A percentile compares a stretch with the other conserved stretches of the same genome.
These are phyloP conservation scores for Dryadomyces sulphureus DNA, from an alignment of 2,329 filamentous ascomycete species.

Conservation along the genomic window DNA sequence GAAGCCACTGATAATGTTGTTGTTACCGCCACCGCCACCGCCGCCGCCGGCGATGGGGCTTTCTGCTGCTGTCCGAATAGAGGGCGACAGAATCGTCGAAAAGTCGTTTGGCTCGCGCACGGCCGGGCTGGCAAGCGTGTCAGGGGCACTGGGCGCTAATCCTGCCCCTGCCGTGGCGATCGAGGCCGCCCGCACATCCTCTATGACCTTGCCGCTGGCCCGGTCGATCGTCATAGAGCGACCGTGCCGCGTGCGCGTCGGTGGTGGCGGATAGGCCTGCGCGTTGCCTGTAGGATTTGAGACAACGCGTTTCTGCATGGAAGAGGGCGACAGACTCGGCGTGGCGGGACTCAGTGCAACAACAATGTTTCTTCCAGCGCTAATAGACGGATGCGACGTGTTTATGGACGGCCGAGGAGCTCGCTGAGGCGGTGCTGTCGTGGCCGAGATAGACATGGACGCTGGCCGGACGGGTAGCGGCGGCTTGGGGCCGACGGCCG, in stretches of 20 bases:
- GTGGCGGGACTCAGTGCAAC: neutral
- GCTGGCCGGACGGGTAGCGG: conserved; percentile 34
- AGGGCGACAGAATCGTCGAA: neutral
- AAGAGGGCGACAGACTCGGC: neutral
- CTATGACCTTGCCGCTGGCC: conserved; percentile 21
- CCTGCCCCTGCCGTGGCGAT: neutral
- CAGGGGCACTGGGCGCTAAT: neutral
- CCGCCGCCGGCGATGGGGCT: neutral
- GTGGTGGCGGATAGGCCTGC: conserved; percentile 25
- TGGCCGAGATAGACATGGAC: no score
- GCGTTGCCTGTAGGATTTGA: conserved; percentile 31
- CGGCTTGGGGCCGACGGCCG: conserved; percentile 14
- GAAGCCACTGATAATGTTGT: conserved; percentile 31
- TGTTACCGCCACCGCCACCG: neutral
- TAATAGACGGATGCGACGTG: conserved; percentile 12
- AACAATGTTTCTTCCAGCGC: conserved; percentile 20
- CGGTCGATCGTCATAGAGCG: conserved; percentile 36
- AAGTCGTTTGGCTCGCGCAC: neutral
- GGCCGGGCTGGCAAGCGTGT: neutral
- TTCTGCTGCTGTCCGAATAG: neutral
- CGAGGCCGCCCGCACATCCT: conserved; percentile 14
- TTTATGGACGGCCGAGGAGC: conserved; percentile 15
- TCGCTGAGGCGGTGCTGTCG: conserved; percentile 14
- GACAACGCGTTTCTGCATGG: conserved; percentile 24
- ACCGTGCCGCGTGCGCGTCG: conserved; percentile 24